Conservation (phyloP, 495 filamentous ascomycete genomes). For the Pseudotulostoma volvatum region DNA sequence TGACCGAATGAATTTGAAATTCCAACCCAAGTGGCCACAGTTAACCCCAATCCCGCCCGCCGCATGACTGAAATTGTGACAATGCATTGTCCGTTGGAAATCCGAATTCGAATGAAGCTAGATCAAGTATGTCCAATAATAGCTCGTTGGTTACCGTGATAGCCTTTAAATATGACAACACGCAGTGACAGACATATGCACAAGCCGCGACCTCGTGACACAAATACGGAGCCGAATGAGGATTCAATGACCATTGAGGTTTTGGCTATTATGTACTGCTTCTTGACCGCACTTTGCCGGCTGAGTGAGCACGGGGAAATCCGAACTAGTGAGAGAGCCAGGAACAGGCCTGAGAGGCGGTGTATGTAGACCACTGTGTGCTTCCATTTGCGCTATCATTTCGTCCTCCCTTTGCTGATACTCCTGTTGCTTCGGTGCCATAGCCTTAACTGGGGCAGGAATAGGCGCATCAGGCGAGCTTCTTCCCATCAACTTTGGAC, state of each 20-base stretch:
- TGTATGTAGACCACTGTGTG: slow-evolving; percentile 13
- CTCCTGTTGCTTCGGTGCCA: slow-evolving; percentile 33
- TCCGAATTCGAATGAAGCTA: no score
- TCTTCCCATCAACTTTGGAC: slow-evolving; percentile 32
- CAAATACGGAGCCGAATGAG: no score
- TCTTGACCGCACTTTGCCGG: not conserved
- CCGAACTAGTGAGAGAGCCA: not conserved
- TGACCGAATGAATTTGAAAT: no score
- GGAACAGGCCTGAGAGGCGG: slow-evolving; percentile 19
- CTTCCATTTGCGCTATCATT: slow-evolving; percentile 10
- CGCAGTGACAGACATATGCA: no score
- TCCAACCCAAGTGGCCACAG: no score
- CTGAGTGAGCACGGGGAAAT: not conserved
- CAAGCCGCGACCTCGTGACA: no score
- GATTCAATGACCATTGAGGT: not conserved
- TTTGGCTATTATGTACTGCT: not conserved
- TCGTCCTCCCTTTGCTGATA: slow-evolving; percentile 28
- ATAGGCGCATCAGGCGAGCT: slow-evolving; percentile 32
- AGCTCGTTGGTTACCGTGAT: no score
- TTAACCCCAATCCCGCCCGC: no score
- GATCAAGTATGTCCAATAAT: no score
- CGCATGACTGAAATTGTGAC: no score
- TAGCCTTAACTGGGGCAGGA: slow-evolving; percentile 29
- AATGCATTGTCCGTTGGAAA: no score
- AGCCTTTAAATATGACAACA: no score